These are phyloP conservation scores for Fusarium phyllophilum DNA, from an alignment of 2,329 filamentous ascomycete genomes.

Conservation along the genomic window DNA sequence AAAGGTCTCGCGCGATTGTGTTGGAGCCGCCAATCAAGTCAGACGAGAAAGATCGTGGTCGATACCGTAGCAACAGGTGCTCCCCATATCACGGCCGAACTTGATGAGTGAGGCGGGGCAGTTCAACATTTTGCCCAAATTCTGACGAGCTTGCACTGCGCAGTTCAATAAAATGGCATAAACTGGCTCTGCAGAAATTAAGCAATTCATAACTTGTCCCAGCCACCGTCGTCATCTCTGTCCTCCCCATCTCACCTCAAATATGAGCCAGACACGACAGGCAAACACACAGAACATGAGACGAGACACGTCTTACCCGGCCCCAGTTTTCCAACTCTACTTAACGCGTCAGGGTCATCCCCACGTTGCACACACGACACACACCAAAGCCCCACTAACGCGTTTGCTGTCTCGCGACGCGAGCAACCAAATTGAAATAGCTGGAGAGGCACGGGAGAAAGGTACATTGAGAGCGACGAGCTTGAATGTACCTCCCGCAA, in stretches of 20 bases:
- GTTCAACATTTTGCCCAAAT: not conserved
- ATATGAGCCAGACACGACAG: not conserved
- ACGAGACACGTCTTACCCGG: not conserved
- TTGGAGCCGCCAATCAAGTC: fast-evolving
- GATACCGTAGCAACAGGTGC: not conserved
- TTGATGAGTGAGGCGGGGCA: not conserved
- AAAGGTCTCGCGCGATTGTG: not conserved
- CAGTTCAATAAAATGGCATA: not conserved
- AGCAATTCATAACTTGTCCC: not conserved
- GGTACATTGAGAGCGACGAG: not conserved
- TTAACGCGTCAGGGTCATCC: not conserved
- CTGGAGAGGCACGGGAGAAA: not conserved
- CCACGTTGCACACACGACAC: not conserved
- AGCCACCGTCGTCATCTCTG: not conserved
- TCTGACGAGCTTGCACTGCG: not conserved
- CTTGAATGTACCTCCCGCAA: not conserved
- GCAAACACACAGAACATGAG: not conserved
- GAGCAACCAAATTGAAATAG: not conserved
- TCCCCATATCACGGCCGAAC: no score
- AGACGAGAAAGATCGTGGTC: not conserved
- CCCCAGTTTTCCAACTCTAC: not conserved
- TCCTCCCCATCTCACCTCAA: not conserved
- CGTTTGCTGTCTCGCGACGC: not conserved
- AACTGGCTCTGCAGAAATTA: fast-evolving
- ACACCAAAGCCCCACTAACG: not conserved